Evolutionary conservation across 176 grass and related monocot species (phyloP), one percentile per base, ranked within the genome.

Genomic region (Microstegium vimineum): DNA sequence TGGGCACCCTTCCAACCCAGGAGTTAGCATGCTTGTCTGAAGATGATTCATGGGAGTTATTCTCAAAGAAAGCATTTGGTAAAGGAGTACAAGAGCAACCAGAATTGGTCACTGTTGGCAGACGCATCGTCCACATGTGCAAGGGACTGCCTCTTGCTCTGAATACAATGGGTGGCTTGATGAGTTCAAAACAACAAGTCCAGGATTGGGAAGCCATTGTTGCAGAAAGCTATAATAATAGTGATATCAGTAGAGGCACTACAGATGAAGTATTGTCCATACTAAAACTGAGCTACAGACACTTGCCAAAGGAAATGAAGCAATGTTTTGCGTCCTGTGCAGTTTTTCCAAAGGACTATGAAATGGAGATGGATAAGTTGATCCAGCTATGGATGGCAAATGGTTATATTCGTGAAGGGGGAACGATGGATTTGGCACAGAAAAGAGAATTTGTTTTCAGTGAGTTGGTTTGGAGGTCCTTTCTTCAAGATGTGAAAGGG

Each of bases 61-160:
- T 92, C 52, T 62, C 73, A 0, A 74, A 6, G 34, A 91, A 17
- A 40, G 77, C 86, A 66, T 91, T 91, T 63, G 26, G 71, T 11
- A 73, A 16, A 6, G 36, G 22, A 28, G 62, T 52, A 16, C 0
- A 61, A 26, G 37, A 82, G 8, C 25, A 36, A 22, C 1, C 10
- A 62, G 26, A 91, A 1, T 47, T 91, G 0, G 31, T 78, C 11
- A n/a, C 1, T 0, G 63, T 78, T 4, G 82, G 77, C 4, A 91
- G 1, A 20, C 4, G 37, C 1, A 81, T 91, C 10, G 63, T 82
- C 15, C 5, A 49, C 4, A 82, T 73, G 12, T 91, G 85, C 35
- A 69, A 8, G 9, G 88, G 89, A 2, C 6, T 84, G 1, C 89
- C 85, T 11, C 51, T 91, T 71, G 82, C 82, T n/a, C 31, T 85